A percentile compares a stretch with the other conserved stretches of the same genome.
Evolutionary conservation across 176 grass and related monocot species (phyloP).

Genomic region (Alopecurus myosuroides): DNA sequence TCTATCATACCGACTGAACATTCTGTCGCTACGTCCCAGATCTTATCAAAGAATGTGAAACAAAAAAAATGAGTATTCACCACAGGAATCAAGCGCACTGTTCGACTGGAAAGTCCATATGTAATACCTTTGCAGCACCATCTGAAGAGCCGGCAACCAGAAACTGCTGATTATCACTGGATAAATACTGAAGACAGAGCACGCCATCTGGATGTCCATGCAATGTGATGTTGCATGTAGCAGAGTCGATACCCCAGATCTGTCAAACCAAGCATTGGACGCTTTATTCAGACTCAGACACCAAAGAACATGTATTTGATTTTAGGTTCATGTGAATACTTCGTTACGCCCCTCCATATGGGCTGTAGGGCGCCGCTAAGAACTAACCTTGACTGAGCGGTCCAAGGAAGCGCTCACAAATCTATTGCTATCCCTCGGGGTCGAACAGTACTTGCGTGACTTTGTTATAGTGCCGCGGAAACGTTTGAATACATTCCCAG

Average conservation of each 20-base stretch:
- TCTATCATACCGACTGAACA: neutral
- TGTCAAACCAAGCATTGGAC: neutral
- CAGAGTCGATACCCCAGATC: neutral
- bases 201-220: neutral
- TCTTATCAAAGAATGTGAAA: neutral
- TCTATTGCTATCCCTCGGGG: slow-evolving; percentile 37
- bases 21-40: neutral
- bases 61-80: neutral
- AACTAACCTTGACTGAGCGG: neutral
- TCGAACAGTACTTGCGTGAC: slow-evolving; percentile 65
- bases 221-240: neutral
- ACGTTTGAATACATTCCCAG: slow-evolving; percentile 55
- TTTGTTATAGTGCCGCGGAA: slow-evolving; percentile 49
- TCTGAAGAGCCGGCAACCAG: neutral
- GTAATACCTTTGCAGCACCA: neutral
- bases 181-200: neutral
- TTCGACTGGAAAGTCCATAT: neutral
- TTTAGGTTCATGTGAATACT: neutral
- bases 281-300: neutral
- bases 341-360: neutral
- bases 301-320: neutral
- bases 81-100: neutral
- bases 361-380: no score
- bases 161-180: neutral
- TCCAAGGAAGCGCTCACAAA: slow-evolving; percentile 48